These are phyloP conservation scores for Blastobotrys raffinosifermentans DNA, from an alignment of 1,139 yeast genomes.

Conservation along the genomic window DNA sequence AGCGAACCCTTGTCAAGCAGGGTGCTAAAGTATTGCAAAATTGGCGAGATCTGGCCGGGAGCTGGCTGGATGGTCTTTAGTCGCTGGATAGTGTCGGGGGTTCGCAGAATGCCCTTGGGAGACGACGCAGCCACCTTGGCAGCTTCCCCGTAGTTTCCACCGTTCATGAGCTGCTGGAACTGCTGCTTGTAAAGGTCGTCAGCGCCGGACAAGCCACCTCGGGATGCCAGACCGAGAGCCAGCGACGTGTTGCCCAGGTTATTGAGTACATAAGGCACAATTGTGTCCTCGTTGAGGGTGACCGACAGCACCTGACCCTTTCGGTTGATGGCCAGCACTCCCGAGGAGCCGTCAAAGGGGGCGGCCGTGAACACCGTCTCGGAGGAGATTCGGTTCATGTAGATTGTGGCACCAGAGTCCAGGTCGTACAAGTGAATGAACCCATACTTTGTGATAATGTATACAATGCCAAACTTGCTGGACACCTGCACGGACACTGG, in stretches of 20 bases:
- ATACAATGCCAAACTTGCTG: slow-evolving; percentile 77
- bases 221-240: slow-evolving; percentile 83
- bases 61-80: slow-evolving; percentile 90
- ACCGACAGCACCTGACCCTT: slow-evolving; percentile 94
- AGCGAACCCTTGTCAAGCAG: slow-evolving; percentile 88
- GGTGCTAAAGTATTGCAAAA: slow-evolving; percentile 87
- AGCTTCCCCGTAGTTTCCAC: slow-evolving; percentile 87
- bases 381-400: slow-evolving; percentile 93
- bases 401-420: slow-evolving; percentile 87
- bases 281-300: slow-evolving; percentile 76
- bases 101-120: slow-evolving; percentile 72
- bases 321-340: slow-evolving; percentile 90
- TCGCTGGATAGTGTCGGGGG: slow-evolving; percentile 90
- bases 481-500: slow-evolving; percentile 91
- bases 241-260: slow-evolving; percentile 80
- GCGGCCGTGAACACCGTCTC: slow-evolving; percentile 94
- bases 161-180: slow-evolving; percentile 75
- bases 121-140: slow-evolving; percentile 97
- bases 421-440: slow-evolving; percentile 93
- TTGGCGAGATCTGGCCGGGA: slow-evolving; percentile 94
- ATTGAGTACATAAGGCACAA: slow-evolving; percentile 84
- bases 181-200: slow-evolving; percentile 88
- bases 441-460: slow-evolving; percentile 90
- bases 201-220: slow-evolving; percentile 97
- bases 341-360: slow-evolving; percentile 59